A percentile compares a stretch with the other conserved stretches of the same genome.
These are phyloP conservation scores for Starmerella sirachaensis DNA, from an alignment of 805 yeast species.

Conservation along the genomic window DNA sequence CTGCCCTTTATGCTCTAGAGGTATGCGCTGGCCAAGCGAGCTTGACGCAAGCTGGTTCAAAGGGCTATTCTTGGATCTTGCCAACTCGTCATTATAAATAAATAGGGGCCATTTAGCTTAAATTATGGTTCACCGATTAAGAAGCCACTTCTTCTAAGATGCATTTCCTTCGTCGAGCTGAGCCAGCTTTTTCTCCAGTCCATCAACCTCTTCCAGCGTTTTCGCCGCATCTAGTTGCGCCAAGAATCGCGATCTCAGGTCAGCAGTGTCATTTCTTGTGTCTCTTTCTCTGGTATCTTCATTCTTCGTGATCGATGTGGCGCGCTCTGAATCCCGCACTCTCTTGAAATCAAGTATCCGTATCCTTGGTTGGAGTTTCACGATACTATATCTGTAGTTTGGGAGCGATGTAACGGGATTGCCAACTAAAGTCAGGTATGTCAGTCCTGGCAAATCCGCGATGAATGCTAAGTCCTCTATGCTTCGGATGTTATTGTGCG, in stretches of 20 bases:
- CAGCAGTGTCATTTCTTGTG: slow-evolving; percentile 24
- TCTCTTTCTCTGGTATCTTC: too few species aligned
- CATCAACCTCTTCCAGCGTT: slow-evolving; percentile 61
- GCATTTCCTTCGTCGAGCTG: slow-evolving; percentile 12
- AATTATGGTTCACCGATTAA: too few species aligned
- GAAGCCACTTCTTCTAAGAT: background rate
- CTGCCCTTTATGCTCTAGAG: too few species aligned
- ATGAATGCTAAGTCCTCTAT: slow-evolving; percentile 36
- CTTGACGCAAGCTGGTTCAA: too few species aligned
- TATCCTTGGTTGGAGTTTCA: slow-evolving; percentile 54
- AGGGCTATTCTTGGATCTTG: too few species aligned
- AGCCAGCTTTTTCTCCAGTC: slow-evolving; percentile 46
- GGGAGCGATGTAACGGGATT: slow-evolving; percentile 43
- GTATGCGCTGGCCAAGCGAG: too few species aligned
- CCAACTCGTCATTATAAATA: too few species aligned
- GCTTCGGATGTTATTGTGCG: slow-evolving; percentile 39
- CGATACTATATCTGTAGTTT: slow-evolving; percentile 47
- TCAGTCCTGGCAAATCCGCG: slow-evolving; percentile 33
- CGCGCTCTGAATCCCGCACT: slow-evolving; percentile 40
- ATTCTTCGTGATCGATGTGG: slow-evolving; percentile 28
- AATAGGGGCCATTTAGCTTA: too few species aligned
- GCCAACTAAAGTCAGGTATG: slow-evolving; percentile 41
- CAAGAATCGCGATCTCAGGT: slow-evolving; percentile 29
- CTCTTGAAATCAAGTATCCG: slow-evolving; percentile 55
- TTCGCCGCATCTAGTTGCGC: slow-evolving; percentile 43